phyloP scores from a whole-genome alignment of 495 filamentous ascomycete genomes.

The Lasiosphaeria hispida region DNA sequence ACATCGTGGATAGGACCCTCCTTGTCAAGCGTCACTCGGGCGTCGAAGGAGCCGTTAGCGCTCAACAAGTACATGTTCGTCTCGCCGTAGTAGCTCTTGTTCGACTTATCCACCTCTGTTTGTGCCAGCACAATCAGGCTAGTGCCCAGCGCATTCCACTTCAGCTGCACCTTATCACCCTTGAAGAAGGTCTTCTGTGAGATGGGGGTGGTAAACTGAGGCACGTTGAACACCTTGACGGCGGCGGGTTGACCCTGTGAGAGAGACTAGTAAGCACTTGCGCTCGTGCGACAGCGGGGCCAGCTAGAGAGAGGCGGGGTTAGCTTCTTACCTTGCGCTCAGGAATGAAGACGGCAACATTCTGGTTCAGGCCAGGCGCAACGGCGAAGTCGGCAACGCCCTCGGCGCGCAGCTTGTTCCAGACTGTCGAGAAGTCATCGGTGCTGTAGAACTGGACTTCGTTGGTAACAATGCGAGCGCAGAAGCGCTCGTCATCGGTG shows the following conservation, averaged over 20 bases:
- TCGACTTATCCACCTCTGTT: slow-evolving; percentile 95
- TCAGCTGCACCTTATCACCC: slow-evolving; percentile 95
- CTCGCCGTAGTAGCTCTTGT: slow-evolving; percentile 98
- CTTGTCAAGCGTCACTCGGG: slow-evolving; percentile 88
- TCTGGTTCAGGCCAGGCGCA: slow-evolving; percentile 81
- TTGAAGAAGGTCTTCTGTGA: slow-evolving; percentile 99
- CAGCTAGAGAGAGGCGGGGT: neutral
- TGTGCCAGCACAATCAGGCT: slow-evolving; percentile 93
- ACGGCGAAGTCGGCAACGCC: slow-evolving; percentile 88
- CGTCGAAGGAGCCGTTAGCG: slow-evolving; percentile 88
- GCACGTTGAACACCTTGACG: slow-evolving; percentile 92
- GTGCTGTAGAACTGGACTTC: slow-evolving; percentile 96
- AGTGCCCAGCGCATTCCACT: slow-evolving; percentile 92
- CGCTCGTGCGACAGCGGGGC: neutral
- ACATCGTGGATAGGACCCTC: slow-evolving; percentile 98
- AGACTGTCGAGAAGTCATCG: slow-evolving; percentile 76
- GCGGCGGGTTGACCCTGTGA: slow-evolving; percentile 79
- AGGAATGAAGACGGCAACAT: slow-evolving; percentile 88
- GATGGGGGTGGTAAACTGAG: slow-evolving; percentile 71
- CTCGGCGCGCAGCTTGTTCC: slow-evolving; percentile 92
- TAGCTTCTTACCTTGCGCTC: slow-evolving; percentile 74
- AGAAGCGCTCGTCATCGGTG: slow-evolving; percentile 85
- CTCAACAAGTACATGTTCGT: slow-evolving; percentile 95
- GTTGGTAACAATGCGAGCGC: slow-evolving; percentile 91
- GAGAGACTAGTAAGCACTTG: slow-evolving; percentile 14